phyloP scores from a whole-genome alignment of 2,329 filamentous ascomycete species.

The Venturia effusa region DNA sequence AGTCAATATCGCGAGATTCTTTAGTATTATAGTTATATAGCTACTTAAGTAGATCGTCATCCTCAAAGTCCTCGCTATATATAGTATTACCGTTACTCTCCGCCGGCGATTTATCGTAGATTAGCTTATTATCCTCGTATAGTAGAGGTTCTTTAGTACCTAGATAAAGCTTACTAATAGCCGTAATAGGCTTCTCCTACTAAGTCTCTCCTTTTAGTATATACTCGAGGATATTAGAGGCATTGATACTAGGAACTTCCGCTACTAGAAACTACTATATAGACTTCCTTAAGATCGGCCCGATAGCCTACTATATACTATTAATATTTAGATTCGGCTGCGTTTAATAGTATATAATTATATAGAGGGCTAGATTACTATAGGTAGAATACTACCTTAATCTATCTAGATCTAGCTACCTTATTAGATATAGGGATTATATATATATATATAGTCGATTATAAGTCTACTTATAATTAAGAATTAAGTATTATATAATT shows the following conservation, averaged over 20 bases:
- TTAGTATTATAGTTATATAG: background rate
- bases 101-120: no score
- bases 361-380: no score
- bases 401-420: no score
- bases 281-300: background rate
- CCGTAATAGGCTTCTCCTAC: background rate
- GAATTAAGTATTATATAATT: no score
- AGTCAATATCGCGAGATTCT: no score
- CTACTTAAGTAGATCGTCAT: background rate
- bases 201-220: background rate
- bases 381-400: no score
- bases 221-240: background rate
- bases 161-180: background rate
- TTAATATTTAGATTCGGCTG: no score
- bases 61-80: background rate
- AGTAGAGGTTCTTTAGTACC: background rate
- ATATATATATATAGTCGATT: no score
- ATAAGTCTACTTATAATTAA: no score
- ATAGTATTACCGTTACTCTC: background rate
- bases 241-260: background rate
- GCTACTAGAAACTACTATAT: background rate
- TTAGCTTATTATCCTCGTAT: background rate
- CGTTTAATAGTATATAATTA: no score
- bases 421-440: no score
- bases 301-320: background rate